Conservation (phyloP, 2,329 filamentous ascomycete genomes). For the Nemania serpens region DNA sequence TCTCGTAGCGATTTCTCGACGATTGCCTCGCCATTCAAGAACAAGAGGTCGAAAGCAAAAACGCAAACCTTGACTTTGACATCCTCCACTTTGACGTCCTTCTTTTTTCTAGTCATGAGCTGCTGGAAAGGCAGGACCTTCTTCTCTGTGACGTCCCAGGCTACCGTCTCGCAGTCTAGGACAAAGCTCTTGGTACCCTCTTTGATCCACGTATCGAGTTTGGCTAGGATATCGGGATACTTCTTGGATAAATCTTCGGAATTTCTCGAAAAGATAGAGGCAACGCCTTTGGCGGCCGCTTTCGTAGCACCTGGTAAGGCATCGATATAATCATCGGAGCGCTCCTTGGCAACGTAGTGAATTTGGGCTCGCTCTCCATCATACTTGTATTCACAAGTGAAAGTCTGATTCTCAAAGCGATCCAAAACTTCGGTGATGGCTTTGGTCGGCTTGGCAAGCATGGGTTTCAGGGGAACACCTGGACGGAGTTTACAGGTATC, state of each 20-base stretch:
- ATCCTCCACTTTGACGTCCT: conserved; percentile 94
- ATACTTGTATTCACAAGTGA: conserved; percentile 99
- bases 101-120: conserved; percentile 96
- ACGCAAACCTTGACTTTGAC: conserved; percentile 97
- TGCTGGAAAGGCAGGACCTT: conserved; percentile 97
- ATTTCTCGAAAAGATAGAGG: conserved; percentile 95
- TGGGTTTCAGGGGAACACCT: conserved; percentile 93
- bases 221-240: conserved; percentile 92
- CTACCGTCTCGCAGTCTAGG: conserved; percentile 97
- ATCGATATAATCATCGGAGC: conserved; percentile 69
- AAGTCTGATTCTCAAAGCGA: conserved; percentile 91
- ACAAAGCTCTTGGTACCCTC: conserved; percentile 91
- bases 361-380: conserved; percentile 98
- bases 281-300: conserved; percentile 73
- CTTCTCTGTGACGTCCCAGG: conserved; percentile 93
- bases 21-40: conserved; percentile 86
- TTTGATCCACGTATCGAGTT: conserved; percentile 88
- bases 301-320: conserved; percentile 64
- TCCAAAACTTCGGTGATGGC: conserved; percentile 97
- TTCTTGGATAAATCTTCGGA: conserved; percentile 97
- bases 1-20: conserved; percentile 88
- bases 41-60: conserved; percentile 94
- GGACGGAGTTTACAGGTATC: conserved; percentile 90
- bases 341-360: conserved; percentile 88
- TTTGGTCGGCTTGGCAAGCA: conserved; percentile 98